These are phyloP conservation scores for Speleostelium caveatum DNA, from an alignment of 78 protist genomes.

Conservation along the genomic window DNA sequence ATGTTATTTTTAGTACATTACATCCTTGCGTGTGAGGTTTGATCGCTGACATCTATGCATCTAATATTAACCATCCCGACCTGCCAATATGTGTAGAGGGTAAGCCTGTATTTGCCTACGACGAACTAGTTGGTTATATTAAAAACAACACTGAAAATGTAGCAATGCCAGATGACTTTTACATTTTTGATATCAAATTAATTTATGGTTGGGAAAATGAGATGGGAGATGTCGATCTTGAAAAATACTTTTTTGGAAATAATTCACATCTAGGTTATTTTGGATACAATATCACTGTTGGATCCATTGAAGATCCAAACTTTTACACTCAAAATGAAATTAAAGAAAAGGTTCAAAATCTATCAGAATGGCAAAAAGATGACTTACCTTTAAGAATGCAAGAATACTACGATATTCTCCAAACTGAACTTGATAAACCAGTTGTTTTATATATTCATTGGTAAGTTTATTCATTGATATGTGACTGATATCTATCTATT, in stretches of 20 bases:
- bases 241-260: conserved; percentile 35
- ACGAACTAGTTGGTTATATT: conserved; percentile 15
- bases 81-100: too few species aligned
- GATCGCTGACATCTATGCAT: too few species aligned
- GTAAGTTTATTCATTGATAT: not conserved
- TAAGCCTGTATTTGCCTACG: conserved; percentile 51
- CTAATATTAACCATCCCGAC: too few species aligned
- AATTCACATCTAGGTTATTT: conserved; percentile 44
- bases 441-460: conserved; percentile 50
- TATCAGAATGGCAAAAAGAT: conserved; percentile 69
- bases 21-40: too few species aligned
- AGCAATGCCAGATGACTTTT: conserved; percentile 16
- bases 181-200: conserved; percentile 47
- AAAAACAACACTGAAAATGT: conserved; percentile 1
- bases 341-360: conserved; percentile 1
- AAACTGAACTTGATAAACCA: conserved; percentile 13
- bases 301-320: conserved; percentile 53
- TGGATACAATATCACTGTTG: conserved; percentile 44
- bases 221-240: conserved; percentile 28
- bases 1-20: not conserved
- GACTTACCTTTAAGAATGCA: conserved; percentile 34
- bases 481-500: not conserved
- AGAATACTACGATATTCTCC: conserved; percentile 16
- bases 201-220: conserved; percentile 34
- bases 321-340: not conserved